Evolutionary conservation across 495 filamentous ascomycete genomes (phyloP), one percentile per base, ranked within the genome.

Genomic region (Hypoxylon intermedium): DNA sequence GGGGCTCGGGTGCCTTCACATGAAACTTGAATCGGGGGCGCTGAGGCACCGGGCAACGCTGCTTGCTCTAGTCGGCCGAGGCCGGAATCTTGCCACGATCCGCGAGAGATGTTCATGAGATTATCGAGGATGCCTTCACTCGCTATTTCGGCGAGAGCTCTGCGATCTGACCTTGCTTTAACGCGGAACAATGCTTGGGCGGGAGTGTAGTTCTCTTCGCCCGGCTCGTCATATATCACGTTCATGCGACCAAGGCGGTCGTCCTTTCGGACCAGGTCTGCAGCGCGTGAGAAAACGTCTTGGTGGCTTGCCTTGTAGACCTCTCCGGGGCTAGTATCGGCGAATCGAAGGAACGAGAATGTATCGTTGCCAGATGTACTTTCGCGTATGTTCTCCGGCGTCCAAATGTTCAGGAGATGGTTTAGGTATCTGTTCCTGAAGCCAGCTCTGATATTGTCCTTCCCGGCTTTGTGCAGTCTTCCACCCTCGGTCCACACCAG

Each of bases 331-430:
- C 91, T 96, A 1, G 82, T 79, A 68, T 96, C 90, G 12, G 87
- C 85, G 63, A 98, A 96, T 11, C 90, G 89, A 44, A 97, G 79
- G 87, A 92, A 99, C 0, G 92, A 91, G 74, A 98, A 99, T 13
- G 86, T 83, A 6, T 82, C 82, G 38, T 80, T 76, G 0, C 82
- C 79, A 15, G 78, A 73, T 5, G 78, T 67, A 52, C 78, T 79
- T 43, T 84, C 74, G n/a, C 79, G 79, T 37, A 97, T 84, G 61
- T 97, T 85, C 43, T 92, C 85, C 0, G 91, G 85, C 2, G 85
- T 84, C 88, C 91, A 98, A 47, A 99, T 87, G 67, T 93, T 98
- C 82, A 96, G 84, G 63, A 92, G 69, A 38, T 96, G 85, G 12
- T 81, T 72, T 15, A 97, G 71, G 62, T 89, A 90, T 63, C 86